A percentile compares a stretch with the other conserved stretches of the same genome.
These are phyloP conservation scores for Sporisorium sorghi DNA, from an alignment of 1,284 basidiomycete species.

Conservation along the genomic window DNA sequence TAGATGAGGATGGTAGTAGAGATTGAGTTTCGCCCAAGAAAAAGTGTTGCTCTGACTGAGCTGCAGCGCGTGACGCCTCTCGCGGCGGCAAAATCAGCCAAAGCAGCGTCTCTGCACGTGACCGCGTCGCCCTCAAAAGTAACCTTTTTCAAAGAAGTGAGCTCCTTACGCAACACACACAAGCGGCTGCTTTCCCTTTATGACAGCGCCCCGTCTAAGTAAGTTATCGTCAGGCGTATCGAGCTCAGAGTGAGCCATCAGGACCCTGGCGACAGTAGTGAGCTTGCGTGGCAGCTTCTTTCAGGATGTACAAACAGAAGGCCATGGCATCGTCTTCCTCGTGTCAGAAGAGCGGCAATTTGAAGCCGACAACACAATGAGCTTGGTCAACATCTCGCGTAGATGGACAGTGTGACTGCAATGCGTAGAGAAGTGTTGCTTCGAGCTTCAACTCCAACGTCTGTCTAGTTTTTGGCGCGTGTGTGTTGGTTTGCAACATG, in stretches of 20 bases:
- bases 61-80: conserved; percentile 23
- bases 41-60: conserved; percentile 29
- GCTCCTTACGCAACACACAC: conserved; percentile 1
- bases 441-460: neutral
- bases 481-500: conserved; percentile 38
- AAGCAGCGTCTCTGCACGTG: conserved; percentile 26
- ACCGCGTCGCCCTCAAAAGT: conserved; percentile 42
- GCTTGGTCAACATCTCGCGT: too few relatives aligned
- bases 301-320: neutral
- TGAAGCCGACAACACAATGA: too few relatives aligned
- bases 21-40: neutral
- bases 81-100: neutral
- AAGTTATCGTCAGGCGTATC: too few relatives aligned
- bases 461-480: neutral
- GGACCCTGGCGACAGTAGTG: neutral
- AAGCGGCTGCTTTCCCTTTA: neutral
- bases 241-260: too few relatives aligned
- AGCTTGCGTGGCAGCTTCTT: neutral
- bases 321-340: neutral
- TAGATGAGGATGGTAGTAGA: neutral
- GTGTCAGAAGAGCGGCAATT: neutral
- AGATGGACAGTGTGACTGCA: neutral
- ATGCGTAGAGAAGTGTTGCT: too few relatives aligned
- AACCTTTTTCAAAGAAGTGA: conserved; percentile 28
- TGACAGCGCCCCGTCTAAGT: too few relatives aligned